These are phyloP conservation scores for Chytridium lagenaria DNA, from an alignment of 371 early-diverging fungal genomes.

Conservation along the genomic window DNA sequence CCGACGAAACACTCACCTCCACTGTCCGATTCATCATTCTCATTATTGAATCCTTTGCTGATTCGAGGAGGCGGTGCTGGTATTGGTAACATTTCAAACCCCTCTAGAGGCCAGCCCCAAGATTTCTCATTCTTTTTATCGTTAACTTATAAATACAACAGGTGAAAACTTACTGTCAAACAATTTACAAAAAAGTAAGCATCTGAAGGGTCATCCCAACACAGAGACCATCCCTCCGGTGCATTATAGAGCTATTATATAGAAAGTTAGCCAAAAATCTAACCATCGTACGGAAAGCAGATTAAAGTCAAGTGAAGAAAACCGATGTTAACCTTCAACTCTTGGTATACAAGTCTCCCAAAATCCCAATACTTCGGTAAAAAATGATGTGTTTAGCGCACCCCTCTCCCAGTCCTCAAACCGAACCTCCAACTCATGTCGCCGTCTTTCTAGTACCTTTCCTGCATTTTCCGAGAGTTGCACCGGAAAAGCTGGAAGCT, in stretches of 20 bases:
- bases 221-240: background rate
- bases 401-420: background rate
- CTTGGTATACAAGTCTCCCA: background rate
- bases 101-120: constrained; percentile 5
- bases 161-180: background rate
- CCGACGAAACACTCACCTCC: too few species aligned
- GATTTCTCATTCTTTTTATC: background rate
- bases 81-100: too few species aligned
- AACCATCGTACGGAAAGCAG: too few species aligned
- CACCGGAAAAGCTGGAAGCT: constrained; percentile 7
- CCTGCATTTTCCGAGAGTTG: background rate
- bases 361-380: background rate
- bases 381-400: background rate
- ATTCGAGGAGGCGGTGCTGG: too few species aligned
- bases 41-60: too few species aligned
- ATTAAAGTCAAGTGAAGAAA: too few species aligned
- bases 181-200: background rate
- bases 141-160: background rate
- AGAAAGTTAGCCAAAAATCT: background rate
- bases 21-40: background rate
- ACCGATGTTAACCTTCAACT: background rate
- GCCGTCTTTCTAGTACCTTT: background rate
- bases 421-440: background rate
- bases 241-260: background rate
- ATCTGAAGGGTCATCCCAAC: background rate